These are phyloP conservation scores for Fraxinus platypoda DNA, from an alignment of 305 asterid species.

Conservation along the genomic window DNA sequence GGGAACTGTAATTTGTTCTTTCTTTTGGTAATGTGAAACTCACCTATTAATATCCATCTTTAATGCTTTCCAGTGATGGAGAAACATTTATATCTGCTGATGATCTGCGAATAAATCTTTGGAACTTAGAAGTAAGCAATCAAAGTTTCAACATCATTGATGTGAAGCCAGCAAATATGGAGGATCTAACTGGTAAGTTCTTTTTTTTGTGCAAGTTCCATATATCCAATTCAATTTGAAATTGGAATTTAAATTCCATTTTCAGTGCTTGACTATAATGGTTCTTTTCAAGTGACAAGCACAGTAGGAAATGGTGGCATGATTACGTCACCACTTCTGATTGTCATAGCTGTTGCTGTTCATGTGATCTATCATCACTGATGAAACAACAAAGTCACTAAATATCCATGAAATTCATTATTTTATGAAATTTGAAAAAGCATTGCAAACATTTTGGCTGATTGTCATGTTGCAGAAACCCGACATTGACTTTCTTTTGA, in stretches of 20 bases:
- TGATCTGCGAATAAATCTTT: conserved; percentile 93
- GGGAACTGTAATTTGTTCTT: conserved; percentile 18
- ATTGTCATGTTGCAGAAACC: conserved; percentile 11
- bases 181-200: conserved; percentile 85
- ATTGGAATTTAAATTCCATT: background rate
- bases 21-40: conserved; percentile 17
- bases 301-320: conserved; percentile 2
- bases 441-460: conserved; percentile 11
- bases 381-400: background rate
- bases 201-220: background rate
- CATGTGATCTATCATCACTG: background rate
- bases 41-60: conserved; percentile 7
- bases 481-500: background rate
- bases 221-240: background rate
- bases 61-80: conserved; percentile 70
- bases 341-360: conserved; percentile 8
- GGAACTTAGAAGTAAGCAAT: conserved; percentile 98
- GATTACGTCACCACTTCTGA: background rate
- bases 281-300: background rate
- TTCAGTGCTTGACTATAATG: conserved; percentile 3
- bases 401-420: conserved; percentile 10
- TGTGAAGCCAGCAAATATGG: conserved; percentile 97
- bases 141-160: conserved; percentile 98
- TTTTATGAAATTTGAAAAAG: conserved; percentile 3
- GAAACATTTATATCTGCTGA: conserved; percentile 99